These are phyloP conservation scores for Diaporthe longicolla DNA, from an alignment of 2,329 filamentous ascomycete genomes.

Conservation along the genomic window DNA sequence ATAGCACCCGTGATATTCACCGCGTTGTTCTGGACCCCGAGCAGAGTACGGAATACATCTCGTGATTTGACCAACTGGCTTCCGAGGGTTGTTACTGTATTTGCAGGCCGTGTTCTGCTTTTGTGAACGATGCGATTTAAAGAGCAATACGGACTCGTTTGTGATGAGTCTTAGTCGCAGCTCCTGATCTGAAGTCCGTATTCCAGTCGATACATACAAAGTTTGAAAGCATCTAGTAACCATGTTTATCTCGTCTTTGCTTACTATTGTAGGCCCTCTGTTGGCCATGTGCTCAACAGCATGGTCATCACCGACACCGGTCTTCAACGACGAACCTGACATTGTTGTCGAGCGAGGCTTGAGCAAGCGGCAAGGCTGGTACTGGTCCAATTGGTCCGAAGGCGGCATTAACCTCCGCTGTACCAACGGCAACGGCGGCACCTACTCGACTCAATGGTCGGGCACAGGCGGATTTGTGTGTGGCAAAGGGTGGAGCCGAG, in stretches of 20 bases:
- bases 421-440: slow-evolving; percentile 56
- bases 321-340: slow-evolving; percentile 3
- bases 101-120: too few relatives aligned
- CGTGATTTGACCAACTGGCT: too few relatives aligned
- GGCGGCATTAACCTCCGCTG: slow-evolving; percentile 57
- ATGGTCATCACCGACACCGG: not conserved
- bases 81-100: not conserved
- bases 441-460: slow-evolving; percentile 60
- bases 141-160: not conserved
- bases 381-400: slow-evolving; percentile 62
- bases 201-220: not conserved
- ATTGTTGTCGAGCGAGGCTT: slow-evolving; percentile 7
- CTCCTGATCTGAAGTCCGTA: not conserved
- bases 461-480: slow-evolving; percentile 68
- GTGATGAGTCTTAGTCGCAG: not conserved
- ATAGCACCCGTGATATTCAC: not conserved
- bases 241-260: not conserved
- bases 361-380: slow-evolving; percentile 54
- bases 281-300: not conserved
- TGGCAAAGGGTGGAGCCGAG: slow-evolving; percentile 72
- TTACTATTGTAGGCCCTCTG: not conserved
- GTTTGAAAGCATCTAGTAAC: not conserved
- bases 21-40: slow-evolving; percentile 1
- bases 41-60: too few relatives aligned
- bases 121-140: not conserved